Evolutionary conservation across 495 filamentous ascomycete species (phyloP).

Genomic region (Pseudevernia furfuracea): DNA sequence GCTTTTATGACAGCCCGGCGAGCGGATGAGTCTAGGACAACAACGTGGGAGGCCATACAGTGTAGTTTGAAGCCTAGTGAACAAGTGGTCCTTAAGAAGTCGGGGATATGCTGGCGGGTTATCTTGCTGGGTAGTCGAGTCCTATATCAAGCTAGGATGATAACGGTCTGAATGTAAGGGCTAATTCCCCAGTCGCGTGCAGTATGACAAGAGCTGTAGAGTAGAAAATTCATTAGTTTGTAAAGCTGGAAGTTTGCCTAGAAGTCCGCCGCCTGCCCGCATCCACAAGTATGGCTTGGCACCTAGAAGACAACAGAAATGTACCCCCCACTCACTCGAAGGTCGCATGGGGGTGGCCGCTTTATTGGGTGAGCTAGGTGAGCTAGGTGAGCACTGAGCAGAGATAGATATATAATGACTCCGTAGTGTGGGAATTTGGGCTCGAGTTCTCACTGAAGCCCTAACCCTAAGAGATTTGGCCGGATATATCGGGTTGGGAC

Average conservation of each 20-base stretch:
- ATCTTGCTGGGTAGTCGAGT: neutral
- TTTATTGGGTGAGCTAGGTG: no score
- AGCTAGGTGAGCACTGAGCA: no score
- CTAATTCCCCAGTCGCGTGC: neutral
- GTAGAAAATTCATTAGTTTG: neutral
- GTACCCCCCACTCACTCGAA: no score
- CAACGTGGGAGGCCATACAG: constrained; percentile 79
- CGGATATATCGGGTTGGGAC: no score
- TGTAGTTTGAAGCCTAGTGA: neutral
- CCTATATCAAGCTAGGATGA: neutral
- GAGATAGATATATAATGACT: no score
- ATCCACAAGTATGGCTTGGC: no score
- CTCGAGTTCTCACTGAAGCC: no score
- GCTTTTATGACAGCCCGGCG: constrained; percentile 74
- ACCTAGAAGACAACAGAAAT: no score
- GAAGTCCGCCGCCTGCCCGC: neutral
- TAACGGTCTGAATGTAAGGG: neutral
- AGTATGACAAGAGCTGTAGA: neutral
- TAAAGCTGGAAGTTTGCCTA: neutral
- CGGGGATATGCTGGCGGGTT: neutral
- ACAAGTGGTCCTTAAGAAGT: neutral
- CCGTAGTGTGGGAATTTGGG: no score
- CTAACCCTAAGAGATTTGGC: no score
- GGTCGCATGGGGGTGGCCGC: no score
- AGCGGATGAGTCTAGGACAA: constrained; percentile 72